A percentile compares a stretch with the other conserved stretches of the same genome.
phyloP scores from a whole-genome alignment of 352 stramenopile genomes.

The Globisporangium viniferum region DNA sequence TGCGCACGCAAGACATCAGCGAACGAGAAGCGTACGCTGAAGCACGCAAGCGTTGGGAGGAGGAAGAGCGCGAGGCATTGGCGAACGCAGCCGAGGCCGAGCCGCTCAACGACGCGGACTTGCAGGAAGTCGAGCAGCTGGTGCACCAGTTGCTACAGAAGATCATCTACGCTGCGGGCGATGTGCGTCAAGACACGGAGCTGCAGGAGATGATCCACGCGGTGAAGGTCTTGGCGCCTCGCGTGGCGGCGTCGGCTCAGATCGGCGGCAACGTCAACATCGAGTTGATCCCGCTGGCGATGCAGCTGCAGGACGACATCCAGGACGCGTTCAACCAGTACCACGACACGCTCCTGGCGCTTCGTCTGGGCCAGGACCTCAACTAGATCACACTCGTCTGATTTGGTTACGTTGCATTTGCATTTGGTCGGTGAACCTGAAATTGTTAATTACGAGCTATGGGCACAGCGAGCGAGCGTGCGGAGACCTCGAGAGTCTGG shows the following conservation, averaged over 20 bases:
- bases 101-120: slow-evolving; percentile 82
- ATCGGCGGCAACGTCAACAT: slow-evolving; percentile 88
- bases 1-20: slow-evolving; percentile 84
- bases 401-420: background rate
- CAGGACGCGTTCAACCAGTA: slow-evolving; percentile 90
- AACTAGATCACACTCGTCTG: slow-evolving; percentile 35
- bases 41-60: slow-evolving; percentile 83
- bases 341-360: slow-evolving; percentile 85
- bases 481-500: background rate
- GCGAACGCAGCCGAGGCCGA: slow-evolving; percentile 82
- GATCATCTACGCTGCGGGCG: slow-evolving; percentile 84
- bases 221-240: slow-evolving; percentile 83
- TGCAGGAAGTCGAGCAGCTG: slow-evolving; percentile 87
- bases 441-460: slow-evolving; percentile 1
- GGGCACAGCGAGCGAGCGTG: background rate
- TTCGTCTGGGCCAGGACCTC: slow-evolving; percentile 82
- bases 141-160: slow-evolving; percentile 87
- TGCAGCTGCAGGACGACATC: slow-evolving; percentile 90
- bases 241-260: slow-evolving; percentile 78
- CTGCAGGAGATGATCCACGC: slow-evolving; percentile 90
- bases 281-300: slow-evolving; percentile 82
- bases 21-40: slow-evolving; percentile 87
- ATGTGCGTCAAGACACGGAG: slow-evolving; percentile 86
- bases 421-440: slow-evolving; percentile 1
- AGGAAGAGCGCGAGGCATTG: slow-evolving; percentile 84